Evolutionary conservation across 495 filamentous ascomycete genomes (phyloP).

Genomic region (Baudoinia panamericana): DNA sequence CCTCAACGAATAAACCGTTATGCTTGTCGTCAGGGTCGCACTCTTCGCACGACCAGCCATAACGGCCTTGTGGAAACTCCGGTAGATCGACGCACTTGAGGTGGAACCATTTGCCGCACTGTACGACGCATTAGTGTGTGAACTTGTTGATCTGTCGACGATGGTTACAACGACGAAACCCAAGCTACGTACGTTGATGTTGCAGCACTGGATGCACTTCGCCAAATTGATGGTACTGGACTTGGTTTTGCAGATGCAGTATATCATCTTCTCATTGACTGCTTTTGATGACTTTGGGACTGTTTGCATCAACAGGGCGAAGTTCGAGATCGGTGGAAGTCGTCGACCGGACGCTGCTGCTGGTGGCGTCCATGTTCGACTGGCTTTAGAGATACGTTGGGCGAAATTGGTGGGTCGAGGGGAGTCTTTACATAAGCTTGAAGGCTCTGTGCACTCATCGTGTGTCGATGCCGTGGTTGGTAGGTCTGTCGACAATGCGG

Average conservation of each 20-base stretch:
- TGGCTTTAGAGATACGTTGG: no score
- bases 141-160: no score
- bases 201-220: background rate
- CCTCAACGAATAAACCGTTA: background rate
- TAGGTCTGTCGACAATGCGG: no score
- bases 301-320: background rate
- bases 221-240: background rate
- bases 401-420: no score
- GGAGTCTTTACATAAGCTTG: no score
- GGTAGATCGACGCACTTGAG: background rate
- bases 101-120: background rate
- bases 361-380: no score
- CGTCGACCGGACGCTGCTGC: no score
- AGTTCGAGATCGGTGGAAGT: slow-evolving; percentile 1
- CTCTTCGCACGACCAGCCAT: slow-evolving; percentile 1
- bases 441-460: no score
- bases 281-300: background rate
- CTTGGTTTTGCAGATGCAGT: background rate
- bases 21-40: background rate
- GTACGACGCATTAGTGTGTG: no score
- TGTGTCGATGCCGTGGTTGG: no score
- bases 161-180: background rate
- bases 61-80: background rate
- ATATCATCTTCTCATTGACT: background rate
- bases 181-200: background rate